Conservation (phyloP, 192 early-diverging fungal genomes). For the Pecoramyces ruminantium region DNA sequence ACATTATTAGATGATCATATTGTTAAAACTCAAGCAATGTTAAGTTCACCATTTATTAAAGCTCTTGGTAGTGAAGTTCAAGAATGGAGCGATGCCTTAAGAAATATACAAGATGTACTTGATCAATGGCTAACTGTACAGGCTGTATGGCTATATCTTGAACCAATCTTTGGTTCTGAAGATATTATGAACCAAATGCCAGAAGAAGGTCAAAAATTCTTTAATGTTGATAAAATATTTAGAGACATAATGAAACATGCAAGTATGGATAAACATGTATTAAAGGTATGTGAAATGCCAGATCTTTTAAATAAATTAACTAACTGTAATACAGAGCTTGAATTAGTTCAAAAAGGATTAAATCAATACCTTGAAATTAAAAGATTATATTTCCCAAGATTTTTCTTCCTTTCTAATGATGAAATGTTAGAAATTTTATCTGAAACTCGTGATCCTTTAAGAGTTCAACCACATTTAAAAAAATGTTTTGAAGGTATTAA, state of each 20-base stretch:
- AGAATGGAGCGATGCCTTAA: slow-evolving; percentile 25
- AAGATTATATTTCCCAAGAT: slow-evolving; percentile 35
- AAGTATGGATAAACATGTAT: slow-evolving; percentile 20
- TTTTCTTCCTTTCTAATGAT: slow-evolving; percentile 46
- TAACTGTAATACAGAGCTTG: slow-evolving; percentile 36
- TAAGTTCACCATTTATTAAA: slow-evolving; percentile 42
- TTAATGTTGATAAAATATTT: slow-evolving; percentile 41
- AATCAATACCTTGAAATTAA: slow-evolving; percentile 45
- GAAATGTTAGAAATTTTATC: slow-evolving; percentile 47
- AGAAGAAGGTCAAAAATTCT: slow-evolving; percentile 34
- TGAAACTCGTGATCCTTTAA: slow-evolving; percentile 33
- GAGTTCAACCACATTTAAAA: slow-evolving; percentile 44
- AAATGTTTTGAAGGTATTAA: slow-evolving; percentile 48
- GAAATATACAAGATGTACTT: slow-evolving; percentile 39
- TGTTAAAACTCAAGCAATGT: slow-evolving; percentile 44
- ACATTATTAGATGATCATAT: slow-evolving; percentile 45
- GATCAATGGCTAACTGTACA: slow-evolving; percentile 48
- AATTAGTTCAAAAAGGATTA: slow-evolving; percentile 40
- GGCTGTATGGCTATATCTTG: slow-evolving; percentile 40
- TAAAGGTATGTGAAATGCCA: slow-evolving; percentile 30
- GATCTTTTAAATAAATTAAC: slow-evolving; percentile 26
- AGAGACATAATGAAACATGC: slow-evolving; percentile 37
- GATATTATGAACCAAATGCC: slow-evolving; percentile 52
- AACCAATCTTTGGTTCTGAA: slow-evolving; percentile 43
- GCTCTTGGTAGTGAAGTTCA: slow-evolving; percentile 36